A percentile compares a stretch with the other conserved stretches of the same genome.
These are phyloP conservation scores for Datisca glomerata DNA, from an alignment of 306 rosid species.

Conservation along the genomic window DNA sequence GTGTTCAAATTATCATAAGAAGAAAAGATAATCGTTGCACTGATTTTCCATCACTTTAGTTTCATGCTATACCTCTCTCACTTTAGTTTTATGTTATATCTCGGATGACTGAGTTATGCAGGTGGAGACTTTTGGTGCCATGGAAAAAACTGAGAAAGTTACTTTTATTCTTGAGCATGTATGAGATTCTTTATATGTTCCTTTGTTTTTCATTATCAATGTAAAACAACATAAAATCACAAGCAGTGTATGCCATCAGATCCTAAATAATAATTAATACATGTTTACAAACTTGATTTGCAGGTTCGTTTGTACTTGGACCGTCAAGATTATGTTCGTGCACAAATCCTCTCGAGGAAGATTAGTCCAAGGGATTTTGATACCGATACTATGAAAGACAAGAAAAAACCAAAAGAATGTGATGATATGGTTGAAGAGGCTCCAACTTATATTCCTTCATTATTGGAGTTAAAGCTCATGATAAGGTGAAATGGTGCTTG, in stretches of 20 bases:
- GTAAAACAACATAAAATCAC: too few relatives aligned
- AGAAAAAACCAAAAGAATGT: slow-evolving; percentile 85
- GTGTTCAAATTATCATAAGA: neutral
- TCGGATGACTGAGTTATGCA: slow-evolving; percentile 25
- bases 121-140: slow-evolving; percentile 93
- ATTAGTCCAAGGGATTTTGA: slow-evolving; percentile 78
- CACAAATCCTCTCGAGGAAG: slow-evolving; percentile 71
- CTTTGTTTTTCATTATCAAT: neutral
- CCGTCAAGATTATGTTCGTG: slow-evolving; percentile 63
- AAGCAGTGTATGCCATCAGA: too few relatives aligned
- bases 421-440: slow-evolving; percentile 71
- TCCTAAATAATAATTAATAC: too few relatives aligned
- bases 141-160: slow-evolving; percentile 87
- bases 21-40: neutral
- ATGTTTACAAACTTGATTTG: too few relatives aligned
- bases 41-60: neutral
- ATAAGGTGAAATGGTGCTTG: slow-evolving; percentile 39
- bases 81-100: too few relatives aligned
- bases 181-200: slow-evolving; percentile 16
- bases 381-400: slow-evolving; percentile 53
- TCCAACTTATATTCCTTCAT: slow-evolving; percentile 74
- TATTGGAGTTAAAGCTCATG: slow-evolving; percentile 79
- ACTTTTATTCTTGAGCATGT: slow-evolving; percentile 92
- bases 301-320: slow-evolving; percentile 81
- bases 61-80: too few relatives aligned